Conservation (phyloP, 1,139 yeast genomes). For the Blastobotrys raffinosifermentans region DNA sequence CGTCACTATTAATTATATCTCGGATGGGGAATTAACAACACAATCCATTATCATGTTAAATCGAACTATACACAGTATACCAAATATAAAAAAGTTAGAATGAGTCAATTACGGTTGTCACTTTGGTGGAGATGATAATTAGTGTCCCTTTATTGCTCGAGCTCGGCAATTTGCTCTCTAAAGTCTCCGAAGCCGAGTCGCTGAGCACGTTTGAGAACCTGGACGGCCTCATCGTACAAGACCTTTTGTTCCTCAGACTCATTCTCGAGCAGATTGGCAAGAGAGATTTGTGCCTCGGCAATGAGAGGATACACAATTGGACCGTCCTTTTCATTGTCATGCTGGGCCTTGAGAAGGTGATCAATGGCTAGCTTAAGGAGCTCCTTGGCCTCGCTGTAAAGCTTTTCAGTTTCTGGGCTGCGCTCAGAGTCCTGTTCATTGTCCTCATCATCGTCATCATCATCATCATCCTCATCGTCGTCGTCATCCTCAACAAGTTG, state of each 20-base stretch:
- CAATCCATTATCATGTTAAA: too few species aligned
- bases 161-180: constrained; percentile 30
- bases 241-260: constrained; percentile 13
- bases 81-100: neutral
- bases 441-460: constrained; percentile 21
- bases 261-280: constrained; percentile 56
- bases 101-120: neutral
- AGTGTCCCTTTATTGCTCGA: constrained; percentile 13
- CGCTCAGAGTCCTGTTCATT: constrained; percentile 41
- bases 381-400: constrained; percentile 47
- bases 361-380: constrained; percentile 52
- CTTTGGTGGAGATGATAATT: too few species aligned
- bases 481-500: constrained; percentile 27
- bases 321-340: constrained; percentile 51
- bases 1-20: too few species aligned
- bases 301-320: constrained; percentile 63
- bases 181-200: constrained; percentile 33
- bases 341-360: constrained; percentile 53
- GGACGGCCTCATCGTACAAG: constrained; percentile 55
- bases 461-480: constrained; percentile 22
- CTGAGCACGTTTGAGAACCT: constrained; percentile 30
- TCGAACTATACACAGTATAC: neutral
- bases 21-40: too few species aligned
- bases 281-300: constrained; percentile 77
- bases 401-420: constrained; percentile 45